Percentiles rank a stretch among this genome's conserved stretches.
Conservation (phyloP, 805 yeast genomes). For the Candida maesae region DNA sequence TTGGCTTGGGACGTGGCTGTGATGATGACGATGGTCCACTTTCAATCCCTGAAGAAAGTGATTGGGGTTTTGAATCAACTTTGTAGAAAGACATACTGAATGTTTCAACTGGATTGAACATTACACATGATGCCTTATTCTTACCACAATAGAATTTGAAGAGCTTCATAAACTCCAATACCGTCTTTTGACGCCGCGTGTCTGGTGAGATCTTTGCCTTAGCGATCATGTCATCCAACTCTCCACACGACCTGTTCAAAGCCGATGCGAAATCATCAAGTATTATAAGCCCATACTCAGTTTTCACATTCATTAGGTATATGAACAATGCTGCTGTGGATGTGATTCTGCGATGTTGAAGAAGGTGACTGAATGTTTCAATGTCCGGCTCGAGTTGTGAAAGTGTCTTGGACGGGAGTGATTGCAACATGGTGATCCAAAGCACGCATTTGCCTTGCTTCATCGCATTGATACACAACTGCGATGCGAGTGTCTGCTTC, state of each 20-base stretch:
- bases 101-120: conserved; percentile 19
- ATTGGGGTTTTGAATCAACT: not conserved
- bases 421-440: conserved; percentile 24
- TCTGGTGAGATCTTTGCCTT: conserved; percentile 7
- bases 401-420: not conserved
- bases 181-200: conserved; percentile 9
- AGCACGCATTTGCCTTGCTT: conserved; percentile 16
- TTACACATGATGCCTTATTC: conserved; percentile 14
- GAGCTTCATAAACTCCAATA: conserved; percentile 16
- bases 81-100: conserved; percentile 23
- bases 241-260: conserved; percentile 13
- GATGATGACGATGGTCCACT: conserved; percentile 4
- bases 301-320: conserved; percentile 2
- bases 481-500: conserved; percentile 12
- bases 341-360: conserved; percentile 4
- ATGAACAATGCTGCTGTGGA: conserved; percentile 2
- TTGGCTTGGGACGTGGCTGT: conserved; percentile 7
- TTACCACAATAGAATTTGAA: conserved; percentile 16
- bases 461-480: conserved; percentile 14
- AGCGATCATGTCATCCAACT: conserved; percentile 7
- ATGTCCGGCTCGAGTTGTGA: conserved; percentile 1
- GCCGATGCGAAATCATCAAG: conserved; percentile 24
- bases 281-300: conserved; percentile 15
- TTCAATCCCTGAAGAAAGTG: conserved; percentile 2
- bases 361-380: not conserved